phyloP scores from a whole-genome alignment of 2,329 filamentous ascomycete genomes.

The Verticillium longisporum region DNA sequence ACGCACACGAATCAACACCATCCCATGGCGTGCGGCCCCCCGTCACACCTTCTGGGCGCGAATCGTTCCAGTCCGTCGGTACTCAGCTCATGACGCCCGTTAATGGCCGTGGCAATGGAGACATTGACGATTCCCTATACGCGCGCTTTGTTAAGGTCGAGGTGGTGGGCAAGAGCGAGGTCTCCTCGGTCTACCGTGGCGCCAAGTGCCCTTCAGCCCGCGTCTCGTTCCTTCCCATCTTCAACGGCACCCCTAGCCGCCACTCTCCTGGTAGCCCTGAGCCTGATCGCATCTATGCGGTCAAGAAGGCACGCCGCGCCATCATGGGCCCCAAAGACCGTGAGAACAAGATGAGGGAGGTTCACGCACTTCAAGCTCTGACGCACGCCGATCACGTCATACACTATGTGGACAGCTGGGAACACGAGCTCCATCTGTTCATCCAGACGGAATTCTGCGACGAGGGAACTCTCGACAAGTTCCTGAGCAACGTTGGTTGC shows the following conservation, averaged over 20 bases:
- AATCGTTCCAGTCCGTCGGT: conserved; percentile 41
- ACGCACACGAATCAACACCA: conserved; percentile 33
- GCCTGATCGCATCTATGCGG: conserved; percentile 67
- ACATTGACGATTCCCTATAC: conserved; percentile 64
- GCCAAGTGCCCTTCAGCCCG: conserved; percentile 30
- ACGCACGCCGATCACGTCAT: conserved; percentile 79
- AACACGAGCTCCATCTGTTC: conserved; percentile 77
- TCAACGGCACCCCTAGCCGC: conserved; percentile 39
- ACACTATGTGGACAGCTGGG: conserved; percentile 81
- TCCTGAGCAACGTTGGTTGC: conserved; percentile 73
- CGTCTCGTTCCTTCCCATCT: conserved; percentile 17
- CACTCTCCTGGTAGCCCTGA: conserved; percentile 43
- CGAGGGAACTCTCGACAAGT: conserved; percentile 82
- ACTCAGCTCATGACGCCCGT: conserved; percentile 58
- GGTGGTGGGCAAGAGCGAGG: conserved; percentile 79
- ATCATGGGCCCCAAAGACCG: conserved; percentile 74
- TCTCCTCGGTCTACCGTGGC: conserved; percentile 86
- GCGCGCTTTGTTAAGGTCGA: conserved; percentile 76
- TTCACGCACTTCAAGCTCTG: conserved; percentile 69
- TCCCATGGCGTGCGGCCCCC: conserved; percentile 32
- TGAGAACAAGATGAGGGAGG: conserved; percentile 78
- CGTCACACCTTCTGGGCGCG: conserved; percentile 65
- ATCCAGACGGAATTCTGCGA: conserved; percentile 98
- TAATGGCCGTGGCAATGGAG: conserved; percentile 62
- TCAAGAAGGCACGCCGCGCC: conserved; percentile 85